These are phyloP conservation scores for Mrakia hoshinonis DNA, from an alignment of 768 basidiomycete species.

Conservation along the genomic window DNA sequence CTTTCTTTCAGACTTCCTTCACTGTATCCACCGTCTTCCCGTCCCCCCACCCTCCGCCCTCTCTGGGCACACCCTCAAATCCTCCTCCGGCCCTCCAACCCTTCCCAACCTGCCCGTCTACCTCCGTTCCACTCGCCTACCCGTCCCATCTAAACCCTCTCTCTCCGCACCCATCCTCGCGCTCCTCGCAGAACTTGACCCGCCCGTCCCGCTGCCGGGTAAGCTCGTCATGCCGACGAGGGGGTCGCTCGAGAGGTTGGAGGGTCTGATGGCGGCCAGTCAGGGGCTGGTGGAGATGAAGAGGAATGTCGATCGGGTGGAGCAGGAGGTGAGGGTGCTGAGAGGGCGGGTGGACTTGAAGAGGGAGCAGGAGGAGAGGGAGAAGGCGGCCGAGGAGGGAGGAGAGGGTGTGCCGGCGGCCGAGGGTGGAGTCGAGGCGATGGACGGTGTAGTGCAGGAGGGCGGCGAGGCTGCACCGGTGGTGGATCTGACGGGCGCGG, in stretches of 20 bases:
- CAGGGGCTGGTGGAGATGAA: conserved; percentile 73
- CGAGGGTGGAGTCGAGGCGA: not conserved
- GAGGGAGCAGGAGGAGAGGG: conserved; percentile 4
- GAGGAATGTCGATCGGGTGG: conserved; percentile 71
- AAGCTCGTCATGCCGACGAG: conserved; percentile 91
- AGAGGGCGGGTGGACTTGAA: conserved; percentile 44
- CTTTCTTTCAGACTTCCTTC: conserved; percentile 28
- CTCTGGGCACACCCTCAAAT: conserved; percentile 35
- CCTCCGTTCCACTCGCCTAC: conserved; percentile 78
- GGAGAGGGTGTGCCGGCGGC: too few relatives aligned
- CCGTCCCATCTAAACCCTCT: conserved; percentile 59
- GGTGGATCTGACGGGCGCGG: too few relatives aligned
- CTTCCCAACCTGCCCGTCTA: conserved; percentile 50
- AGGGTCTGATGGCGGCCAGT: conserved; percentile 63
- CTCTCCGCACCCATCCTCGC: conserved; percentile 67
- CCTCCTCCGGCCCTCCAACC: conserved; percentile 26
- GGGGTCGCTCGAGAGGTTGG: conserved; percentile 64
- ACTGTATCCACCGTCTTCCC: conserved; percentile 36
- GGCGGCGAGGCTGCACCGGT: too few relatives aligned
- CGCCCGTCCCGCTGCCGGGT: conserved; percentile 48
- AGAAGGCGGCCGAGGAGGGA: not conserved
- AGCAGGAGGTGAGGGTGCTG: conserved; percentile 70
- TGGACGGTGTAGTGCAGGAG: not conserved
- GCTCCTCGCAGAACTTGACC: conserved; percentile 64
- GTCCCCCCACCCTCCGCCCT: conserved; percentile 28